These are phyloP conservation scores for Aureobasidium sp. DNA, from an alignment of 2,329 filamentous ascomycete genomes.

Conservation along the genomic window DNA sequence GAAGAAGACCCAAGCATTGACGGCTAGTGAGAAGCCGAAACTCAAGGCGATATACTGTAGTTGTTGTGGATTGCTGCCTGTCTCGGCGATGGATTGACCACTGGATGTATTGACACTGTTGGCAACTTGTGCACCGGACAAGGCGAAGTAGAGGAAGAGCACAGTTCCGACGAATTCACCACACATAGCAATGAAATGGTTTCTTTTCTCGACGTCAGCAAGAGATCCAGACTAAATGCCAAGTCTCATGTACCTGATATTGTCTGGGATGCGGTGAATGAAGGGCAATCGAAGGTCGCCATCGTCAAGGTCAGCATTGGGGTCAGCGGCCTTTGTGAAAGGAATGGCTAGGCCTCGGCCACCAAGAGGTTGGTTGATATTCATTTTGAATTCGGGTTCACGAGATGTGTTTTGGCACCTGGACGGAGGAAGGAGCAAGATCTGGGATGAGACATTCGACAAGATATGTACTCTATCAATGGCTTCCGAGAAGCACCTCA, in stretches of 20 bases:
- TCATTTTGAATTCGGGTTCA: neutral
- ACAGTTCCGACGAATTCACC: slow-evolving; percentile 40
- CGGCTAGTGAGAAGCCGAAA: slow-evolving; percentile 37
- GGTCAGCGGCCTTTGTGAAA: slow-evolving; percentile 28
- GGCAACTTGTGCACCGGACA: slow-evolving; percentile 40
- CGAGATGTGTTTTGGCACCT: neutral
- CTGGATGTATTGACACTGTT: slow-evolving; percentile 31
- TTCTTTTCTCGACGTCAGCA: neutral
- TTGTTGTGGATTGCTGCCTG: slow-evolving; percentile 31
- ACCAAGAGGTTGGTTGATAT: slow-evolving; percentile 20
- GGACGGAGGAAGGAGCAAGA: neutral
- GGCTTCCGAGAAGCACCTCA: neutral
- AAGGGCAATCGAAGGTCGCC: slow-evolving; percentile 26
- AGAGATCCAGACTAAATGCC: too few species aligned
- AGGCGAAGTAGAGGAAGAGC: slow-evolving; percentile 41
- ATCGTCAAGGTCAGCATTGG: slow-evolving; percentile 21
- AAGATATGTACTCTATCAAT: slow-evolving; percentile 3
- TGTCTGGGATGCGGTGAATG: slow-evolving; percentile 23
- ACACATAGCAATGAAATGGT: slow-evolving; percentile 27
- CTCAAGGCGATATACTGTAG: slow-evolving; percentile 34
- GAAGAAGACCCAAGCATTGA: slow-evolving; percentile 37
- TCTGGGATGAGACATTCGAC: neutral
- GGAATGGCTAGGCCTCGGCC: slow-evolving; percentile 26
- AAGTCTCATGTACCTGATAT: slow-evolving; percentile 16
- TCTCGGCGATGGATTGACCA: slow-evolving; percentile 21